phyloP scores from a whole-genome alignment of 1,284 basidiomycete genomes.

The Athelia psychrophila region DNA sequence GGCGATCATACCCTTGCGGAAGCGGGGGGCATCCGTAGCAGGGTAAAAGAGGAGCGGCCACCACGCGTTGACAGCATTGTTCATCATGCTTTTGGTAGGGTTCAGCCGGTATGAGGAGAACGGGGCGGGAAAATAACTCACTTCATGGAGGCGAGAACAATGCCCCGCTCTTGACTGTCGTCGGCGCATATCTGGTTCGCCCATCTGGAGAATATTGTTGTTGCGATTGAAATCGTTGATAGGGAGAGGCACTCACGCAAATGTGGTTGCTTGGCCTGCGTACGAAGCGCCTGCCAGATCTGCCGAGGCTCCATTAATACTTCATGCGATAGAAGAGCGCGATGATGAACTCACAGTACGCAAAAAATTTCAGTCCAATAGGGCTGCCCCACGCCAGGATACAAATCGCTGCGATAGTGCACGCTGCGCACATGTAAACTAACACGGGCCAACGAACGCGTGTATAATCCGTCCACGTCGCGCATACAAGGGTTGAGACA shows the following conservation, averaged over 20 bases:
- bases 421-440: conserved; percentile 57
- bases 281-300: conserved; percentile 64
- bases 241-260: conserved; percentile 43
- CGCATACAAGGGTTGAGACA: conserved; percentile 57
- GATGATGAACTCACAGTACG: conserved; percentile 48
- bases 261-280: conserved; percentile 67
- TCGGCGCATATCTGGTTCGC: conserved; percentile 70
- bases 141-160: conserved; percentile 74
- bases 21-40: conserved; percentile 62
- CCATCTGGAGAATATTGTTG: conserved; percentile 39
- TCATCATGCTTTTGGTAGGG: conserved; percentile 54
- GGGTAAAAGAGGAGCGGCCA: conserved; percentile 69
- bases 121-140: conserved; percentile 20
- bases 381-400: conserved; percentile 57
- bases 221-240: background rate
- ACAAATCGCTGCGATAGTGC: conserved; percentile 52
- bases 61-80: conserved; percentile 69
- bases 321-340: background rate
- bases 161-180: conserved; percentile 61
- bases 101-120: conserved; percentile 4
- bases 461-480: conserved; percentile 59
- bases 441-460: conserved; percentile 61
- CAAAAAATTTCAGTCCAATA: conserved; percentile 61
- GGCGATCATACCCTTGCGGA: conserved; percentile 63
- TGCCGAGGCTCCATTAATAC: conserved; percentile 16